Base-by-base conservation (phyloP, 169 alveolate species). In the Prorocentrum cordatum region DNA sequence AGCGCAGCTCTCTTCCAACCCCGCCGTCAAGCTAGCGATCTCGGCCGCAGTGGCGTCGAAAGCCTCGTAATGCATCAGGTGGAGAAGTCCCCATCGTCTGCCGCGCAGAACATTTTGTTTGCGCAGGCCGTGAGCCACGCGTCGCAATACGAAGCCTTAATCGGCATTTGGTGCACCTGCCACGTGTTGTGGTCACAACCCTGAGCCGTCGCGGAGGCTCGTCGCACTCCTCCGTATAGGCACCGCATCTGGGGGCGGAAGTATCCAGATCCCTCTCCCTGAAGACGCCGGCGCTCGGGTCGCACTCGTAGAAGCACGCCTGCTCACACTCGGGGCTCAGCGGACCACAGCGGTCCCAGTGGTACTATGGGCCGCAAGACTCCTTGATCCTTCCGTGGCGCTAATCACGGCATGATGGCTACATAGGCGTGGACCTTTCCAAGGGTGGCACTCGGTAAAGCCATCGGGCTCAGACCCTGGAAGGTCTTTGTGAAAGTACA, bases 101-200 rank as follows among this genome's bases (percentile, higher is more conserved):
- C n/a, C n/a, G n/a, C 54, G 16, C 54, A 42, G 54, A 42, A 42
- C n/a, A 42, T 32, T 4, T 42, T 68, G n/a, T 54, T 35, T 18
- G 14, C 35, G 22, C 84, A 72, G 20, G 84, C 84, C 4, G 84
- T 68, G 22, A 24, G 47, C 84, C 84, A 72, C 10, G 84, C 36
- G 32, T 72, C 84, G 27, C 84, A 77, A 26, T 77, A 77, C 29
- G 87, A 77, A 16, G 87, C 87, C 45, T 38, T 50, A 29, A 77
- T 58, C 29, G 87, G 87, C 59, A 77, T 35, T 73, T 58, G 72
- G 59, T 77, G 73, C 61, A 77, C 35, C 42, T 77, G 66, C 87
- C 87, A 77, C 20, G 45, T 33, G 87, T 77, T 42, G n/a, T 42
- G n/a, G n/a, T 42, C 54, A 9, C 54, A 9, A 42, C n/a, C 9